Evolutionary conservation across 2,329 filamentous ascomycete species (phyloP), one percentile per base, ranked within the genome.

Genomic region (Pseudogymnoascus sp.): DNA sequence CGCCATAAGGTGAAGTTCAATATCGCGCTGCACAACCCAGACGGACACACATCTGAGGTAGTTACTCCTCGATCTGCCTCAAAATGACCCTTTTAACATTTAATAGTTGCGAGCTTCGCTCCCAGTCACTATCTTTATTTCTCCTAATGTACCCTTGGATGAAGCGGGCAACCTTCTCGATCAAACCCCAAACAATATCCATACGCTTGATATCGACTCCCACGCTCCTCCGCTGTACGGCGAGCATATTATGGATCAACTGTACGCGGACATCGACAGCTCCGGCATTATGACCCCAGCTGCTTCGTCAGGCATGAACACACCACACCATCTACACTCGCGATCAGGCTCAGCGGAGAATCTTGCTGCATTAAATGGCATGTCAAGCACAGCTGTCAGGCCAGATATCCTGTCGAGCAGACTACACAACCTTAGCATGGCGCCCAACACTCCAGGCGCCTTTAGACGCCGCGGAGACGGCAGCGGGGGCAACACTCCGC

Each of bases 61-160:
- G 72, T 79, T 70, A 62, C 45, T 60, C 35, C 58, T 15, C 35
- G 10, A 55, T 18, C 55, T 18, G 39, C 27, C 37, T 29, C 37
- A 25, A 58, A 37, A 58, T 21, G 36, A 64, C 29, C 36, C 27
- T 18, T 63, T 36, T 60, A 61, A 72, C 64, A 25, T 37, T 61
- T 60, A 36, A 35, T 67, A 89, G 86, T 84, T 97, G 60, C 88
- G 93, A 60, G 93, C 93, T 55, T 94, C 92, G 42, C 84, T 97
- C 33, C 92, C 94, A 1, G 84, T 97, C 13, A 91, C 91, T 61
- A 87, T 99, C 39, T 97, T 96, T 76, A 97, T 97, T 67, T 99
- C 94, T 4, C 93, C 94, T 0, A 94, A 94, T 71, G 86, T 96
- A 69, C 88, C 91, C 0, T 84, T 97, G 37, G 90, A 94, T 69